Evolutionary conservation across 2,329 filamentous ascomycete species (phyloP).

Genomic region (Colletotrichum abscissum): DNA sequence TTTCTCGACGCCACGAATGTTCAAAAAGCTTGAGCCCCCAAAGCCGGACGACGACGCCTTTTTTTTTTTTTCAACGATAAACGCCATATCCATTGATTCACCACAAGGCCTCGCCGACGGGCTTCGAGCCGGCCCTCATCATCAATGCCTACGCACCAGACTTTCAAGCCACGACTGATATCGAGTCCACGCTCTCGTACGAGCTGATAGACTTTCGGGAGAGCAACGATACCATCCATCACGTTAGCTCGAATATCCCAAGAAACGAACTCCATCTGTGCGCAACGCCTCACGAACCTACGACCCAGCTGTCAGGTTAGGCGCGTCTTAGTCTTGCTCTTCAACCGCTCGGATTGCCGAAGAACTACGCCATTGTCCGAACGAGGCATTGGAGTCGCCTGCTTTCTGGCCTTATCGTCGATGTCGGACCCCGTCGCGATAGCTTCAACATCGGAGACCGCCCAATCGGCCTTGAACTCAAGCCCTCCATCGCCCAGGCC

Average conservation of each 20-base stretch:
- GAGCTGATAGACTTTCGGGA: neutral
- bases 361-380: conserved; percentile 1
- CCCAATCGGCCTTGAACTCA: neutral
- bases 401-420: neutral
- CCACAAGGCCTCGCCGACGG: neutral
- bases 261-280: conserved; percentile 28
- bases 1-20: neutral
- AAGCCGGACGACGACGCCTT: neutral
- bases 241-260: neutral
- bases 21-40: neutral
- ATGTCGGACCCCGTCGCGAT: neutral
- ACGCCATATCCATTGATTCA: neutral
- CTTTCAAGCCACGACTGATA: neutral
- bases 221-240: neutral
- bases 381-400: neutral
- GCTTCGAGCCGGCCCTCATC: neutral
- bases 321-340: neutral
- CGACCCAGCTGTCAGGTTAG: conserved; percentile 10
- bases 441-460: neutral
- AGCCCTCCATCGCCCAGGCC: neutral
- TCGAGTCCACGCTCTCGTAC: conserved; percentile 8
- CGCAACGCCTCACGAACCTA: conserved; percentile 19
- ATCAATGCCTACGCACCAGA: neutral
- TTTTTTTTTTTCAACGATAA: neutral
- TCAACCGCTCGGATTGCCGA: conserved; percentile 7